phyloP scores from a whole-genome alignment of 768 basidiomycete genomes.

The Russula ochroleuca region DNA sequence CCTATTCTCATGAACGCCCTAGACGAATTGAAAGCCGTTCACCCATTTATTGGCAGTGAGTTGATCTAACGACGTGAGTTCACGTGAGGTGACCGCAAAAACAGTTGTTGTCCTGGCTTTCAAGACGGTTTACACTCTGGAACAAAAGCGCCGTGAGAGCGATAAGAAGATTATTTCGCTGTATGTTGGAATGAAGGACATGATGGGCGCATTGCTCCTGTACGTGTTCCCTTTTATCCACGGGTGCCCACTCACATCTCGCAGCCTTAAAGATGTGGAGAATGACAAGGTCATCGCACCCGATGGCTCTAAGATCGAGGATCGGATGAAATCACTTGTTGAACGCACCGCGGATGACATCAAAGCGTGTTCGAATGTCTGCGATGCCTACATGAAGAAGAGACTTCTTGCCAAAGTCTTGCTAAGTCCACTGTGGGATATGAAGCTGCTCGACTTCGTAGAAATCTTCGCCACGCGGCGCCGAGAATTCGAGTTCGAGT shows the following conservation, averaged over 20 bases:
- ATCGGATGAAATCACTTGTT: conserved; percentile 35
- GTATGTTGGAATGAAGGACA: conserved; percentile 46
- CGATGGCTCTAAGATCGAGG: conserved; percentile 36
- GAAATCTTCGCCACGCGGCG: conserved; percentile 29
- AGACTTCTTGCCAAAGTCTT: conserved; percentile 32
- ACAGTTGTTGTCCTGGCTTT: conserved; percentile 50
- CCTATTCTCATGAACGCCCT: conserved; percentile 31
- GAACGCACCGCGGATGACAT: conserved; percentile 33
- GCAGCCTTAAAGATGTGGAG: conserved; percentile 32
- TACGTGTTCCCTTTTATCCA: neutral
- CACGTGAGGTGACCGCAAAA: neutral
- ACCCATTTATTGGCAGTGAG: conserved; percentile 33
- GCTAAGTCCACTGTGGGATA: conserved; percentile 32
- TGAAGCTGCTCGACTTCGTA: conserved; percentile 29
- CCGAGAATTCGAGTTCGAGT: conserved; percentile 32
- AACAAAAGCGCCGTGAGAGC: conserved; percentile 48
- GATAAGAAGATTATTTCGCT: conserved; percentile 46
- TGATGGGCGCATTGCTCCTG: conserved; percentile 36
- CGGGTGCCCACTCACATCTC: neutral
- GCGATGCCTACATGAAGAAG: conserved; percentile 36
- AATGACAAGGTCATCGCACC: conserved; percentile 33
- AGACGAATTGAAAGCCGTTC: conserved; percentile 31
- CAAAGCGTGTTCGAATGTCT: conserved; percentile 34
- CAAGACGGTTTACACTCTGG: conserved; percentile 45
- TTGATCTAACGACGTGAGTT: neutral